Conservation (phyloP, 2,329 filamentous ascomycete species). For the Phialophora expanda region DNA sequence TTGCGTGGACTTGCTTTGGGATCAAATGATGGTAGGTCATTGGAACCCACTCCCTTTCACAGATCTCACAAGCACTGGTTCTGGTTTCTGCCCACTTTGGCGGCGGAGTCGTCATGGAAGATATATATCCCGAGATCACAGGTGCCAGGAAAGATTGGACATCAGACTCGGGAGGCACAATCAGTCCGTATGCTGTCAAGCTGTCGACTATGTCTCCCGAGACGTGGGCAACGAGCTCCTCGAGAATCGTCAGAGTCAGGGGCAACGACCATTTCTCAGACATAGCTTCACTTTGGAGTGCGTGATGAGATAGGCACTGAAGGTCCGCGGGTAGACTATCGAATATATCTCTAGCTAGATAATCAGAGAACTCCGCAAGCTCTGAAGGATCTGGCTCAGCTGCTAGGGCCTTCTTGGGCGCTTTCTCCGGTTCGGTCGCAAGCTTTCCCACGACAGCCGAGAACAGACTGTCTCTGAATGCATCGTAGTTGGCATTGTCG, state of each 20-base stretch:
- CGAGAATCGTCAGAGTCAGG: conserved; percentile 58
- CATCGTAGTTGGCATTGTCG: conserved; percentile 63
- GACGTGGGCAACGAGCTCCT: conserved; percentile 59
- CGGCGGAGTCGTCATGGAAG: conserved; percentile 63
- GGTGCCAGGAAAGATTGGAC: conserved; percentile 65
- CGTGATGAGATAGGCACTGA: conserved; percentile 65
- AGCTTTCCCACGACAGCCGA: conserved; percentile 69
- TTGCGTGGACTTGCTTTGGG: conserved; percentile 75
- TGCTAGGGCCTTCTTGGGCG: conserved; percentile 43
- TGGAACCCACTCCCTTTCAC: conserved; percentile 73
- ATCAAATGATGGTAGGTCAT: conserved; percentile 87
- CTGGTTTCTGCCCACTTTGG: conserved; percentile 67
- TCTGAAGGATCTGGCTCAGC: conserved; percentile 63
- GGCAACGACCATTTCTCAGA: conserved; percentile 63
- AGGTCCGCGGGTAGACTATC: conserved; percentile 65
- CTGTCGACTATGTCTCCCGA: conserved; percentile 69
- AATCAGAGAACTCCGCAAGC: conserved; percentile 80
- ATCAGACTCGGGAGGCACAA: conserved; percentile 53
- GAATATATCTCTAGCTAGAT: conserved; percentile 74
- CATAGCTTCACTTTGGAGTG: conserved; percentile 55
- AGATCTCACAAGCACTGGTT: conserved; percentile 72
- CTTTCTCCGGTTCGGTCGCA: conserved; percentile 41
- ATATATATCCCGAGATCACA: conserved; percentile 67
- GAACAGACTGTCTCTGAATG: conserved; percentile 77
- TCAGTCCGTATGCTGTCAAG: conserved; percentile 69